Percentiles rank a stretch among this genome's conserved stretches.
Evolutionary conservation across 352 stramenopile genomes (phyloP).

Genomic region (Pelagophyceae sp.): DNA sequence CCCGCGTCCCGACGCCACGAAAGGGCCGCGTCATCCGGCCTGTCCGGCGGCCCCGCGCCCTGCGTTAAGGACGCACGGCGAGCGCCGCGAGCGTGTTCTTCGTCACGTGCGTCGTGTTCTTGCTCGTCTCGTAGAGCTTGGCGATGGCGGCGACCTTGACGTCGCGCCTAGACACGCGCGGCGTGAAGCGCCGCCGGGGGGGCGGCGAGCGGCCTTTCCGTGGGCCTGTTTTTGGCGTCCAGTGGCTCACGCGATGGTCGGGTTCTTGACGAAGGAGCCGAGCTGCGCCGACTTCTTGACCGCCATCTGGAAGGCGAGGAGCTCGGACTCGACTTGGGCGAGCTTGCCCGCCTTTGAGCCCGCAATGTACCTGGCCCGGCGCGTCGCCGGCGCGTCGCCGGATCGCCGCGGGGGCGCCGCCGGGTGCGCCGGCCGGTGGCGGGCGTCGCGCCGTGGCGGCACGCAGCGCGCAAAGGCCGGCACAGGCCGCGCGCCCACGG

Average conservation of each 20-base stretch:
- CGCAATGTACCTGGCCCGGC: constrained; percentile 51
- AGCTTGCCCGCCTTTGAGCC: constrained; percentile 35
- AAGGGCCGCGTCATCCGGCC: neutral
- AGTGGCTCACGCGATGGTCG: constrained; percentile 51
- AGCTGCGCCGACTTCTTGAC: constrained; percentile 67
- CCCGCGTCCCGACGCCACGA: neutral
- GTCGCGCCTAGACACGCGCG: constrained; percentile 43
- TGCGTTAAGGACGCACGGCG: constrained; percentile 34
- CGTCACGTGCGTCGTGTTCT: constrained; percentile 74
- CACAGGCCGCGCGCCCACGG: too few species aligned
- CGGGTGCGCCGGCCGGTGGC: neutral
- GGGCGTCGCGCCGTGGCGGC: too few species aligned
- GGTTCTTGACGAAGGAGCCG: constrained; percentile 69
- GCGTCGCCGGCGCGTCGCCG: too few species aligned
- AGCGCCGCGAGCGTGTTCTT: constrained; percentile 69
- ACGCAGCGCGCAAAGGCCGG: too few species aligned
- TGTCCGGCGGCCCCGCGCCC: too few species aligned
- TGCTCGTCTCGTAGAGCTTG: constrained; percentile 67
- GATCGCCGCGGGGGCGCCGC: too few species aligned
- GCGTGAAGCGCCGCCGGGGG: too few species aligned
- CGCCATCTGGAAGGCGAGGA: constrained; percentile 53
- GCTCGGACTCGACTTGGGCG: constrained; percentile 5
- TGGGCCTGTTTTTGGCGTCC: too few species aligned
- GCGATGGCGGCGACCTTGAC: constrained; percentile 75
- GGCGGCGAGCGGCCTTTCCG: too few species aligned